Evolutionary conservation across 2,329 filamentous ascomycete species (phyloP).

Genomic region (Fusarium bulbicola): DNA sequence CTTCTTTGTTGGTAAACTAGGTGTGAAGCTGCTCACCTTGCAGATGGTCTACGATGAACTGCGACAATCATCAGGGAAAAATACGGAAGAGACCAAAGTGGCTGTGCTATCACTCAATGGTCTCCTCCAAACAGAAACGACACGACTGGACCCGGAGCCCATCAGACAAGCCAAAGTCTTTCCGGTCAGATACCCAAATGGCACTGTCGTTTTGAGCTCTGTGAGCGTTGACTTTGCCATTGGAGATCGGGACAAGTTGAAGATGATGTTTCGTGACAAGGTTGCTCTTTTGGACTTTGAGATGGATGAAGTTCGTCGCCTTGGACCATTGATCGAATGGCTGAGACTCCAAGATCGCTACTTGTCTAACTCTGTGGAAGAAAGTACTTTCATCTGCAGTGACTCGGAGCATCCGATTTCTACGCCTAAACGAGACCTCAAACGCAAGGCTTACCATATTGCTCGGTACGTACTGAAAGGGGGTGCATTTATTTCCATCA

Average conservation of each 20-base stretch:
- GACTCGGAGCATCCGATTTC: neutral
- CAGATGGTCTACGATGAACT: slow-evolving; percentile 29
- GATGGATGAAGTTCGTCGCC: slow-evolving; percentile 7
- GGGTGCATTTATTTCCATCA: neutral
- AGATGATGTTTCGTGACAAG: neutral
- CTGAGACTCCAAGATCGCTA: slow-evolving; percentile 5
- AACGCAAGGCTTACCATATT: slow-evolving; percentile 21
- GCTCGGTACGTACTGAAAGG: slow-evolving; percentile 2
- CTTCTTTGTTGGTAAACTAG: slow-evolving; percentile 24
- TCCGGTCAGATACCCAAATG: slow-evolving; percentile 10
- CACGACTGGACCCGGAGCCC: neutral
- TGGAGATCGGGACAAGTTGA: slow-evolving; percentile 16
- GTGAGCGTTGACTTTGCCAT: slow-evolving; percentile 17
- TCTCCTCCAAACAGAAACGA: neutral
- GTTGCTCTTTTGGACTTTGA: slow-evolving; percentile 26
- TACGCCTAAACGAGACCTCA: slow-evolving; percentile 10
- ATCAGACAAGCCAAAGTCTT: slow-evolving; percentile 23
- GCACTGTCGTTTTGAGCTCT: slow-evolving; percentile 2
- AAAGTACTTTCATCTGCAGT: neutral
- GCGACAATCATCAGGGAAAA: neutral
- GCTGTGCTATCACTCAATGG: slow-evolving; percentile 9
- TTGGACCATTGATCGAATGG: slow-evolving; percentile 23
- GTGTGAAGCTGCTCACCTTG: slow-evolving; percentile 12
- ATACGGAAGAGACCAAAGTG: slow-evolving; percentile 9
- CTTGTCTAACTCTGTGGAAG: slow-evolving; percentile 14